Percentiles rank a stretch among this genome's conserved stretches.
Conservation (phyloP, 202 grass and related monocot species). For the Thinopyrum obtusiflorum region DNA sequence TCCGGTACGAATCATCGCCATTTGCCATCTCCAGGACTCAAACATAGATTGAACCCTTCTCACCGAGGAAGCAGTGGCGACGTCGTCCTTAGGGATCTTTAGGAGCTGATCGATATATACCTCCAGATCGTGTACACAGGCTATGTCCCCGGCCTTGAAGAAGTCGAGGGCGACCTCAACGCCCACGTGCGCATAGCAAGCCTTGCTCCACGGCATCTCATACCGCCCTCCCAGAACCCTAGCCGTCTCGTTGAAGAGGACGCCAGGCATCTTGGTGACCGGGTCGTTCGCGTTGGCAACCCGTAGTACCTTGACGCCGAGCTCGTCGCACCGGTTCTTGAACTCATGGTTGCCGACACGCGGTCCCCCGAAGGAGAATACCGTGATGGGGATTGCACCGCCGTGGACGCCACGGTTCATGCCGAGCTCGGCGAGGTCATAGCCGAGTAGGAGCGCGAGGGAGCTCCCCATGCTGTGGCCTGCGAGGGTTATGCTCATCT, state of each 20-base stretch:
- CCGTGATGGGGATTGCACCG: conserved; percentile 21
- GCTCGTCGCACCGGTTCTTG: conserved; percentile 38
- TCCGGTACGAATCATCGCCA: conserved; percentile 13
- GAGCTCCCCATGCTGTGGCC: conserved; percentile 64
- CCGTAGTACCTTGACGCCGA: conserved; percentile 50
- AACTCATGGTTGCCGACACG: conserved; percentile 45
- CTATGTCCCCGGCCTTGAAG: conserved; percentile 31
- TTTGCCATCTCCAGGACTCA: conserved; percentile 24
- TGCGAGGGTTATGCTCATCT: conserved; percentile 43
- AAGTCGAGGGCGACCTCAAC: conserved; percentile 46
- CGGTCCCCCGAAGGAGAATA: conserved; percentile 48
- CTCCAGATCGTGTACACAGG: conserved; percentile 40
- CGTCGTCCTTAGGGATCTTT: not conserved
- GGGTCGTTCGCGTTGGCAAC: conserved; percentile 45
- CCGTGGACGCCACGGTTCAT: conserved; percentile 4
- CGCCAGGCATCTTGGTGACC: conserved; percentile 45
- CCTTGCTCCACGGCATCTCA: conserved; percentile 45
- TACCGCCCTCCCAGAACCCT: conserved; percentile 18
- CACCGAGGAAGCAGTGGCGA: not conserved
- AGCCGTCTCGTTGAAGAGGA: conserved; percentile 45
- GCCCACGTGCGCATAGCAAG: conserved; percentile 47
- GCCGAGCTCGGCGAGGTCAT: conserved; percentile 54
- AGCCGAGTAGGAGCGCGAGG: conserved; percentile 44
- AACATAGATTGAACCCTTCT: not conserved
- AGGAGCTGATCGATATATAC: conserved; percentile 38